Conservation (phyloP, 108 stramenopile species). For the Pseudonitzschia multiseries region DNA sequence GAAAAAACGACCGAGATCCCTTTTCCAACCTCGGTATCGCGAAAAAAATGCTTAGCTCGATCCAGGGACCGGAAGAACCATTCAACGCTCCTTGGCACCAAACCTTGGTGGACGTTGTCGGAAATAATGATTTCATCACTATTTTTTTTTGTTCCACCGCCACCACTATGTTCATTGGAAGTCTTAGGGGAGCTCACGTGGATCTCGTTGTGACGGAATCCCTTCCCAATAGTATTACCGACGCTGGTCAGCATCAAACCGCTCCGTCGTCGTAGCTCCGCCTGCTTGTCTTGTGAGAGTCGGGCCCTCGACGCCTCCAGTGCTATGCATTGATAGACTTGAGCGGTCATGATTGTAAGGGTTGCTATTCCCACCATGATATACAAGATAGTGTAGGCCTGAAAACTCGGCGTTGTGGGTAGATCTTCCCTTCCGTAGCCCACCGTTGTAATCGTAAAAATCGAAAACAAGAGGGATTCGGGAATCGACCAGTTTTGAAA, state of each 20-base stretch:
- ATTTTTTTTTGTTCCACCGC: constrained; percentile 8
- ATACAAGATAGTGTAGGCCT: constrained; percentile 70
- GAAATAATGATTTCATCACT: constrained; percentile 18
- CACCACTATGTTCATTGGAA: constrained; percentile 11
- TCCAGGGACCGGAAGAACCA: constrained; percentile 34
- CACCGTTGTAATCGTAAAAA: constrained; percentile 88
- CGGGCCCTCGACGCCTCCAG: constrained; percentile 78
- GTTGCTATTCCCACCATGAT: constrained; percentile 76
- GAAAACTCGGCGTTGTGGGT: constrained; percentile 70
- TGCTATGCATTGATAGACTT: constrained; percentile 79
- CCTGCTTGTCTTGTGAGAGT: constrained; percentile 39
- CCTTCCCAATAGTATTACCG: background rate
- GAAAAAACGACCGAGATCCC: constrained; percentile 69
- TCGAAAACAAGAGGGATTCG: constrained; percentile 78
- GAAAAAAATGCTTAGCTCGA: constrained; percentile 48
- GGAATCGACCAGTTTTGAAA: constrained; percentile 52
- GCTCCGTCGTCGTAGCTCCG: constrained; percentile 30
- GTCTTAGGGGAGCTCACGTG: background rate
- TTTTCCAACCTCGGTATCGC: constrained; percentile 59
- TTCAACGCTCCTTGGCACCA: constrained; percentile 26
- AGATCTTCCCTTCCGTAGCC: constrained; percentile 75
- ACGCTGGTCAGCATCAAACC: constrained; percentile 10
- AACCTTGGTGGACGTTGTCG: constrained; percentile 1
- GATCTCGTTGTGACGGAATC: background rate
- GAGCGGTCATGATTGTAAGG: constrained; percentile 83